These are phyloP conservation scores for Ophiocordyceps camponoti-floridani DNA, from an alignment of 2,329 filamentous ascomycete species.

Conservation along the genomic window DNA sequence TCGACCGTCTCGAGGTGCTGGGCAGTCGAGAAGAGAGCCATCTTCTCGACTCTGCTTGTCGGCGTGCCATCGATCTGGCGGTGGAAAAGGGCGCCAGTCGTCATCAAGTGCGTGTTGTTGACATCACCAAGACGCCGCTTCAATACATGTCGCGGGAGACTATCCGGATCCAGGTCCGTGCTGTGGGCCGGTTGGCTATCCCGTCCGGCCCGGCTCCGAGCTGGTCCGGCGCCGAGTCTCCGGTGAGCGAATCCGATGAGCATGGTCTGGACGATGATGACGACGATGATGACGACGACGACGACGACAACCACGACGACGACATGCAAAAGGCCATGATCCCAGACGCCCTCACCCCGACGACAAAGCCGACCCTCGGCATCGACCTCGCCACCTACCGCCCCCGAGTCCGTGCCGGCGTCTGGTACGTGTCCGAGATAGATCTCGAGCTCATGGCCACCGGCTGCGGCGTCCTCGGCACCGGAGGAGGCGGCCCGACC, in stretches of 20 bases:
- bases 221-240: not conserved
- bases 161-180: conserved; percentile 15
- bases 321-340: conserved; percentile 11
- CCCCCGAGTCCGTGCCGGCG: conserved; percentile 12
- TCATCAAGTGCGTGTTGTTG: conserved; percentile 22
- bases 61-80: conserved; percentile 13
- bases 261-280: conserved; percentile 1
- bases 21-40: conserved; percentile 18
- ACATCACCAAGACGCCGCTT: conserved; percentile 23
- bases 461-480: conserved; percentile 18
- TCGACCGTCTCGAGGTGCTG: conserved; percentile 32
- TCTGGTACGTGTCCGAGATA: conserved; percentile 18
- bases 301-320: conserved; percentile 7
- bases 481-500: conserved; percentile 17
- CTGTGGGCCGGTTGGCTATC: conserved; percentile 14
- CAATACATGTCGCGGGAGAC: conserved; percentile 17
- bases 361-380: conserved; percentile 12
- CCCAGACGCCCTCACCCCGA: conserved; percentile 10
- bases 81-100: conserved; percentile 12
- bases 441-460: conserved; percentile 17
- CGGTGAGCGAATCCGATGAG: not conserved
- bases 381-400: conserved; percentile 13
- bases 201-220: conserved; percentile 8
- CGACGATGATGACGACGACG: conserved; percentile 3
- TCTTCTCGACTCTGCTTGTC: conserved; percentile 19